Conservation (phyloP, 2,329 filamentous ascomycete species). For the Exophiala aquamarina region DNA sequence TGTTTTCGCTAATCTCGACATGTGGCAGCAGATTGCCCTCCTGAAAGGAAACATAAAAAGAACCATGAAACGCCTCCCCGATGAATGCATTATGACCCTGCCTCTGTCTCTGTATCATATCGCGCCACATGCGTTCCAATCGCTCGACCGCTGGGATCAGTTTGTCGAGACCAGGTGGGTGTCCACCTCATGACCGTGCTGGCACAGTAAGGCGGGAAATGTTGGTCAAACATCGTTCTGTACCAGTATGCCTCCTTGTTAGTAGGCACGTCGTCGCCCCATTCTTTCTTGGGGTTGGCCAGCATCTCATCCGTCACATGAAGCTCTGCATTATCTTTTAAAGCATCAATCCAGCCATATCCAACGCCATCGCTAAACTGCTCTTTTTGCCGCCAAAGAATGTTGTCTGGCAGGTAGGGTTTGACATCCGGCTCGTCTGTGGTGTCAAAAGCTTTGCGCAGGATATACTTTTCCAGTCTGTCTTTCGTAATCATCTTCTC, state of each 20-base stretch:
- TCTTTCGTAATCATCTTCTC: conserved; percentile 96
- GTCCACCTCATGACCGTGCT: conserved; percentile 95
- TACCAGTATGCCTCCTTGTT: conserved; percentile 99
- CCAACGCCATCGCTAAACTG: conserved; percentile 98
- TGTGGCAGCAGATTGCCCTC: not conserved
- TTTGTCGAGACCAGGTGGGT: conserved; percentile 95
- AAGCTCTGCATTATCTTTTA: conserved; percentile 90
- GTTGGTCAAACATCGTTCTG: conserved; percentile 96
- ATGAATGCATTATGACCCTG: conserved; percentile 15
- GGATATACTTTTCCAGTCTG: conserved; percentile 93
- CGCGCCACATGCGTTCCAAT: conserved; percentile 75
- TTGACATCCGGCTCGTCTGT: conserved; percentile 75
- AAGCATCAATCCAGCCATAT: conserved; percentile 96
- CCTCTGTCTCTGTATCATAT: conserved; percentile 48
- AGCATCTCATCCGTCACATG: conserved; percentile 96
- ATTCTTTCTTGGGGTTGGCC: conserved; percentile 96
- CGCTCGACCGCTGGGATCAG: conserved; percentile 87
- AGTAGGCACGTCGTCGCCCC: conserved; percentile 89
- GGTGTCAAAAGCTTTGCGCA: conserved; percentile 97
- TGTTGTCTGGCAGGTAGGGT: conserved; percentile 92
- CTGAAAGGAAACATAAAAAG: conserved; percentile 30
- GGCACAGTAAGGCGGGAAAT: conserved; percentile 90
- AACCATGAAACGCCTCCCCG: conserved; percentile 27
- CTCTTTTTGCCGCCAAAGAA: conserved; percentile 98
- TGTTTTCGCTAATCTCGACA: not conserved